A percentile compares a stretch with the other conserved stretches of the same genome.
These are phyloP conservation scores for Heliamphora pulchella DNA, from an alignment of 179 eudicot genomes.

Conservation along the genomic window DNA sequence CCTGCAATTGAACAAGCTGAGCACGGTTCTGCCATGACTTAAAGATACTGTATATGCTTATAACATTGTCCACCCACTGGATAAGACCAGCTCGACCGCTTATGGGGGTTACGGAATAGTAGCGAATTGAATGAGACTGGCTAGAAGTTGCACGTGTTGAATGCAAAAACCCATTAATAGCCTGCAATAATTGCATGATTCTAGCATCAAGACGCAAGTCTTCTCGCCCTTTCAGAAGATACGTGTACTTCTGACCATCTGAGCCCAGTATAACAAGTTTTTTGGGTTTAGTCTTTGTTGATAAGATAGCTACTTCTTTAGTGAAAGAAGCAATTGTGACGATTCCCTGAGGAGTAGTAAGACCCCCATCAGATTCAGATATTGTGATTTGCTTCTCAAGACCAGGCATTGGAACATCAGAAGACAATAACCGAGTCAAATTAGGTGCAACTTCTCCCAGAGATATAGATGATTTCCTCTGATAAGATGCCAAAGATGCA, in stretches of 20 bases:
- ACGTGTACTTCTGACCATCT: constrained; percentile 88
- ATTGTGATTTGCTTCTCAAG: constrained; percentile 73
- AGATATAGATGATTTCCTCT: constrained; percentile 77
- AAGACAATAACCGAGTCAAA: constrained; percentile 73
- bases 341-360: constrained; percentile 52
- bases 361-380: constrained; percentile 51
- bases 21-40: constrained; percentile 93
- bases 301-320: constrained; percentile 64
- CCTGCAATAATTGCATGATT: constrained; percentile 97
- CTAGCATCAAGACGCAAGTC: constrained; percentile 99
- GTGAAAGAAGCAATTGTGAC: constrained; percentile 85
- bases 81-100: constrained; percentile 99
- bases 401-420: constrained; percentile 99
- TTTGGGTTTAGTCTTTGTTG: constrained; percentile 98
- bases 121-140: constrained; percentile 61
- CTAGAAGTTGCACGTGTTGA: constrained; percentile 55
- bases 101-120: constrained; percentile 97
- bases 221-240: constrained; percentile 96
- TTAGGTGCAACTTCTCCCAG: constrained; percentile 90
- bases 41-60: constrained; percentile 82
- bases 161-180: constrained; percentile 70
- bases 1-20: constrained; percentile 61
- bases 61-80: constrained; percentile 97
- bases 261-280: constrained; percentile 89
- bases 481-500: constrained; percentile 83